Evolutionary conservation across 805 yeast genomes (phyloP).

Genomic region (Dipodascus geniculatus): DNA sequence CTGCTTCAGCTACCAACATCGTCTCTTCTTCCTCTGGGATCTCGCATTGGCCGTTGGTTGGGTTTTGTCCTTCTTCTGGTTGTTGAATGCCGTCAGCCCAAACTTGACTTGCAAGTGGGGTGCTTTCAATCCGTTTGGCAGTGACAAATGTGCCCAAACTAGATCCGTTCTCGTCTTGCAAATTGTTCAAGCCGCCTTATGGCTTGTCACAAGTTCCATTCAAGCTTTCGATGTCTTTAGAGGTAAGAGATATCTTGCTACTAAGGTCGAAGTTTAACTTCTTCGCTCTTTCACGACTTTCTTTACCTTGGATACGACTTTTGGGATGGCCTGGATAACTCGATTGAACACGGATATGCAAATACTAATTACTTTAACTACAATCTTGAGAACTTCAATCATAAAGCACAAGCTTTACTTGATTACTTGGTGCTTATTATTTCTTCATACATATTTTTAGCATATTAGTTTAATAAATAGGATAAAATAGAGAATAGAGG

Average conservation of each 20-base stretch:
- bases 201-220: conserved; percentile 17
- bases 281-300: neutral
- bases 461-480: too few relatives aligned
- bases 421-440: neutral
- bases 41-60: conserved; percentile 15
- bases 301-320: neutral
- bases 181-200: conserved; percentile 16
- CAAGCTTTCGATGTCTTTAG: conserved; percentile 11
- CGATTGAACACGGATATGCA: neutral
- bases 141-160: conserved; percentile 17
- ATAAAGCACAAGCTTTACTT: neutral
- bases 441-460: neutral
- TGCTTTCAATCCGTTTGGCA: conserved; percentile 21
- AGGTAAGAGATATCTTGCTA: neutral
- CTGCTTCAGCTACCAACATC: conserved; percentile 17
- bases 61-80: conserved; percentile 17
- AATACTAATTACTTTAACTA: too few relatives aligned
- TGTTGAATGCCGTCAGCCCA: conserved; percentile 16
- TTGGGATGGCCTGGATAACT: neutral
- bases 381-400: neutral
- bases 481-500: too few relatives aligned
- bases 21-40: conserved; percentile 18
- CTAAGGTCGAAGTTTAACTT: neutral
- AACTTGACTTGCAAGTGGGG: conserved; percentile 16
- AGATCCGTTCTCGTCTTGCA: conserved; percentile 18